These are phyloP conservation scores for Akanthomyces muscarius DNA, from an alignment of 2,329 filamentous ascomycete species.

Conservation along the genomic window DNA sequence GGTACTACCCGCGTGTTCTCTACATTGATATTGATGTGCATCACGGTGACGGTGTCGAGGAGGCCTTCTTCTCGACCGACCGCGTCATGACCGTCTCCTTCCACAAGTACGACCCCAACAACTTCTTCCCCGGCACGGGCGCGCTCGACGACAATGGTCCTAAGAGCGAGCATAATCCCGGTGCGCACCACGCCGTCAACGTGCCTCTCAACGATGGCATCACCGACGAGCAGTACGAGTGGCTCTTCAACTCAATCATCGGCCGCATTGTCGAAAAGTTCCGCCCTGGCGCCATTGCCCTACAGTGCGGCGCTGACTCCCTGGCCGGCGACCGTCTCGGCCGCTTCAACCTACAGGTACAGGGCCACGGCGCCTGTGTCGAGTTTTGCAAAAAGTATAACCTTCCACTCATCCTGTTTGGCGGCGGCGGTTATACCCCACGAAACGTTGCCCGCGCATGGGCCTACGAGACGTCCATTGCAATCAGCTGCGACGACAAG, in stretches of 20 bases:
- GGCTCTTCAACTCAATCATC: slow-evolving; percentile 79
- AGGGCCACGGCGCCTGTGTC: slow-evolving; percentile 88
- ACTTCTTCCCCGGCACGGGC: slow-evolving; percentile 91
- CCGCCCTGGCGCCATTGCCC: slow-evolving; percentile 82
- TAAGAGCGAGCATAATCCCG: slow-evolving; percentile 75
- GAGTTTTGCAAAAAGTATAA: slow-evolving; percentile 78
- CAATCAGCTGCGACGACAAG: slow-evolving; percentile 67
- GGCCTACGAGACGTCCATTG: slow-evolving; percentile 94
- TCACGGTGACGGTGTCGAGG: slow-evolving; percentile 85
- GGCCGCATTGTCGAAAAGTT: slow-evolving; percentile 75
- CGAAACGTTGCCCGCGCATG: slow-evolving; percentile 94
- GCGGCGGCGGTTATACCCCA: slow-evolving; percentile 93
- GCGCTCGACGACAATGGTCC: slow-evolving; percentile 81
- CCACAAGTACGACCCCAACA: slow-evolving; percentile 84
- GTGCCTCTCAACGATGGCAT: slow-evolving; percentile 88
- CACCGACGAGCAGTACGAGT: slow-evolving; percentile 82
- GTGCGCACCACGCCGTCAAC: slow-evolving; percentile 85
- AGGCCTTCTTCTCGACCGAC: slow-evolving; percentile 86
- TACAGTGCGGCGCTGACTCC: slow-evolving; percentile 94
- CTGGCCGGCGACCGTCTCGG: slow-evolving; percentile 90
- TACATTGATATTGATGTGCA: slow-evolving; percentile 96
- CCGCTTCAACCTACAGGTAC: slow-evolving; percentile 94
- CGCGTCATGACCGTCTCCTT: slow-evolving; percentile 91
- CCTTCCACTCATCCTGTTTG: slow-evolving; percentile 83
- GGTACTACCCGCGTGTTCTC: slow-evolving; percentile 76